Evolutionary conservation across 106 monocot genomes (phyloP), one percentile per base, ranked within the genome.

Genomic region (Chionographis japonica): DNA sequence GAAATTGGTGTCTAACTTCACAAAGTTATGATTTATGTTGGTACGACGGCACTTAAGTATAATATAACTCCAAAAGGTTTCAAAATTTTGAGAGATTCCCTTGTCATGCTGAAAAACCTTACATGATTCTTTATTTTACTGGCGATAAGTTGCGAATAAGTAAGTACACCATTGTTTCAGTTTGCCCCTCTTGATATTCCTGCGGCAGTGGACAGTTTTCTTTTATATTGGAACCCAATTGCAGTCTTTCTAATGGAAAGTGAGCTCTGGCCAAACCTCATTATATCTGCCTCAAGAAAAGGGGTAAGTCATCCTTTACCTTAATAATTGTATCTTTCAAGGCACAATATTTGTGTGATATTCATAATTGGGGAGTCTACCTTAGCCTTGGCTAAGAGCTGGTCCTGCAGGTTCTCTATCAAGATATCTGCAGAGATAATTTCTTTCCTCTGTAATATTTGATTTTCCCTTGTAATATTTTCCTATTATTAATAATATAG

Each of bases 251-350:
- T 97, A 60, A 85, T 97, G 78, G 97, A 97, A 70, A 97, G 92
- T 81, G 97, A 97, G 71, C 85, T 97, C 20, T 97, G 97, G 97
- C 97, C 97, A 6, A 97, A 97, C 71, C 89, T 97, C 61, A 92
- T 97, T 52, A 62, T 97, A 52, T 92, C 82, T 74, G 86, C 97
- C 50, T 69, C 83, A 50, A 65, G 68, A 40, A 92, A 82, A 79
- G 83, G 89, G 66, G 97, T 97, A 64, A 83, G 84, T 77, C 43
- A 35, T 72, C 40, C 13, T 52, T 49, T 39, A 8, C 18, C 27
- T 50, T 54, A 36, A 4, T 12, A 46, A 42, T 5, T 7, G 1
- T 36, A 15, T 71, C 2, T 8, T 17, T 35, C 19, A 20, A 27
- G 27, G 27, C 27, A 27, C 27, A 27, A 27, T 27, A 27, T 27